phyloP scores from a whole-genome alignment of 352 stramenopile genomes.

The Phytophthora cactorum region DNA sequence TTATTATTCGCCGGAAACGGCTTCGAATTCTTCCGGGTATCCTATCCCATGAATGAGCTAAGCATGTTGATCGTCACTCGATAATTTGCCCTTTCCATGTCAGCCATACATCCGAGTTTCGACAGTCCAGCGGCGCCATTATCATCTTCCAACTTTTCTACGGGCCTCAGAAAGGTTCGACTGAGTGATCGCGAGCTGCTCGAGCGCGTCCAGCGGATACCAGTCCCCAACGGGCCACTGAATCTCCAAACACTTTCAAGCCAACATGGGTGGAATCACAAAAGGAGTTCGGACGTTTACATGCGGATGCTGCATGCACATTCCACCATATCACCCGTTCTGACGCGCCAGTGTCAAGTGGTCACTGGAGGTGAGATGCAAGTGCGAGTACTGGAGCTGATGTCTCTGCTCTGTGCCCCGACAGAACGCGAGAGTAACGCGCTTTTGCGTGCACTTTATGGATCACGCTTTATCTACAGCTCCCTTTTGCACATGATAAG shows the following conservation, averaged over 20 bases:
- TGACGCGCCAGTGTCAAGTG: constrained; percentile 23
- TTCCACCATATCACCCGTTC: neutral
- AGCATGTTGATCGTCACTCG: neutral
- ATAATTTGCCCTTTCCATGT: neutral
- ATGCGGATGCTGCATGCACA: constrained; percentile 5
- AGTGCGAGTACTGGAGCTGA: constrained; percentile 15
- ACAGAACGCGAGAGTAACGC: constrained; percentile 39
- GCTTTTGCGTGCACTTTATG: constrained; percentile 20
- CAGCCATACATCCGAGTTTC: neutral
- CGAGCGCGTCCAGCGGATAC: constrained; percentile 24
- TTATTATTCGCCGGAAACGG: neutral
- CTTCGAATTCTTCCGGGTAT: neutral
- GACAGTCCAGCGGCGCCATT: neutral
- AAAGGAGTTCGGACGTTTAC: constrained; percentile 25
- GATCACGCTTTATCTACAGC: constrained; percentile 39
- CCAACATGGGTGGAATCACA: constrained; percentile 23
- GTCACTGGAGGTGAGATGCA: constrained; percentile 24
- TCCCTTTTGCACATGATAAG: constrained; percentile 33
- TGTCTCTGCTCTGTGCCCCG: constrained; percentile 29
- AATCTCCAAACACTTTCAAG: constrained; percentile 14
- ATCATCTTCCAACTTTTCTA: neutral
- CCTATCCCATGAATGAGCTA: too few relatives aligned
- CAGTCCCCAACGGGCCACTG: constrained; percentile 16
- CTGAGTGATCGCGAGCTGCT: constrained; percentile 34
- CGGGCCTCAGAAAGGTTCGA: constrained; percentile 15